These are phyloP conservation scores for Lasiodiplodia sp. DNA, from an alignment of 2,329 filamentous ascomycete genomes.

Conservation along the genomic window DNA sequence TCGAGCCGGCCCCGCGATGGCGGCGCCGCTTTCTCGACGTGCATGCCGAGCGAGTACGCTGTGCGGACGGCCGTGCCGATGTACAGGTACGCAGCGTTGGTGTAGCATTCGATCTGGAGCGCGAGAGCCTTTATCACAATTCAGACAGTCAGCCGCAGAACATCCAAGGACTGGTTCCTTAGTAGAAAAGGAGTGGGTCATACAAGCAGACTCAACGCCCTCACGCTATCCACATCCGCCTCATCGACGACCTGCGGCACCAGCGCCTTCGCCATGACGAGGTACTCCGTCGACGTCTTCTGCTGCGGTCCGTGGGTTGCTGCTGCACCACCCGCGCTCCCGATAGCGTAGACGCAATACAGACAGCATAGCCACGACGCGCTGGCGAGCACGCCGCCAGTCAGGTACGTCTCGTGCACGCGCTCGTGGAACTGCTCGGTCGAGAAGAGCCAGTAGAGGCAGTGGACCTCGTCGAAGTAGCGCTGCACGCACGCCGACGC, in stretches of 20 bases:
- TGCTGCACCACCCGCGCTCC: conserved; percentile 34
- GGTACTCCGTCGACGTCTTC: conserved; percentile 44
- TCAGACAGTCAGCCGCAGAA: not conserved
- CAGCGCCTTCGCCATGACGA: conserved; percentile 43
- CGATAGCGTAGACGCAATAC: conserved; percentile 46
- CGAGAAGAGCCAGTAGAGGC: conserved; percentile 47
- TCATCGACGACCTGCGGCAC: conserved; percentile 45
- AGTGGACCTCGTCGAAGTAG: conserved; percentile 47
- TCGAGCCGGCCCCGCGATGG: conserved; percentile 40
- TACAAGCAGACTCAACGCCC: conserved; percentile 46
- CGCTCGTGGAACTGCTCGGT: conserved; percentile 43
- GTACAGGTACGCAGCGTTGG: conserved; percentile 46
- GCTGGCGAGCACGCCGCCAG: conserved; percentile 33
- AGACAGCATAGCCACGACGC: conserved; percentile 48
- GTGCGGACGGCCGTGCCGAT: conserved; percentile 48
- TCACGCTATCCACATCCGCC: conserved; percentile 47
- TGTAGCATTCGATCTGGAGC: conserved; percentile 45
- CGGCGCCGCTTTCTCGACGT: conserved; percentile 43
- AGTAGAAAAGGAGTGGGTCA: conserved; percentile 1
- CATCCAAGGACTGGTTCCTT: not conserved
- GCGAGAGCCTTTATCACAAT: conserved; percentile 41
- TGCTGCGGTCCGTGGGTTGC: conserved; percentile 32
- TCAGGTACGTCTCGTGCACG: conserved; percentile 44
- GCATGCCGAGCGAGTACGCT: conserved; percentile 46
- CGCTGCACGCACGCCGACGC: conserved; percentile 44